These are phyloP conservation scores for Skeletonema costatum DNA, from an alignment of 108 stramenopile genomes.

Conservation along the genomic window DNA sequence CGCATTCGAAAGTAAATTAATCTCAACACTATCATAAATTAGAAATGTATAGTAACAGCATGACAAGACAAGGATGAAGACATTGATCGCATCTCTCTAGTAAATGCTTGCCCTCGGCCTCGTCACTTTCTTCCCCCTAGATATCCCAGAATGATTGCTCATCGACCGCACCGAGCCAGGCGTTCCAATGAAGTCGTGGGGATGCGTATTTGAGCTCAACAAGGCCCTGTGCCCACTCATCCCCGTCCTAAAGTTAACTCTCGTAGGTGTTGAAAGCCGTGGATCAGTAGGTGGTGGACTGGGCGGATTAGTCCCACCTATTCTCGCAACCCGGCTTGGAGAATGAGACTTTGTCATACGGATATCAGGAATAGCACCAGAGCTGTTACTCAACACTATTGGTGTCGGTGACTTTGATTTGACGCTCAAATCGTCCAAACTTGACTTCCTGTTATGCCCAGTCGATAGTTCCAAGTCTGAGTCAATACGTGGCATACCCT, in stretches of 20 bases:
- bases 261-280: constrained; percentile 37
- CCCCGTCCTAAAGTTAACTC: constrained; percentile 77
- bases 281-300: constrained; percentile 49
- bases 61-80: neutral
- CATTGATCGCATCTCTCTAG: neutral
- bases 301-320: constrained; percentile 42
- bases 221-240: constrained; percentile 76
- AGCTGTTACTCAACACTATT: neutral
- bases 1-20: too few species aligned
- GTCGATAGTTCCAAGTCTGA: constrained; percentile 18
- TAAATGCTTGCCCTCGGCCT: constrained; percentile 37
- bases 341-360: constrained; percentile 40
- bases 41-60: neutral
- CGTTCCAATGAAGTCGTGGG: constrained; percentile 61
- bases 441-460: neutral
- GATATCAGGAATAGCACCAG: constrained; percentile 19
- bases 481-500: constrained; percentile 31
- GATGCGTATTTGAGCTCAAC: constrained; percentile 58
- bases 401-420: constrained; percentile 3
- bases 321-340: constrained; percentile 20
- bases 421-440: constrained; percentile 23
- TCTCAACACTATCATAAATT: neutral
- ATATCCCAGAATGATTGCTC: constrained; percentile 69
- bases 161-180: constrained; percentile 47
- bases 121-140: constrained; percentile 48